Base-by-base conservation (phyloP, 2,329 filamentous ascomycete species). In the Xylaria sp. region DNA sequence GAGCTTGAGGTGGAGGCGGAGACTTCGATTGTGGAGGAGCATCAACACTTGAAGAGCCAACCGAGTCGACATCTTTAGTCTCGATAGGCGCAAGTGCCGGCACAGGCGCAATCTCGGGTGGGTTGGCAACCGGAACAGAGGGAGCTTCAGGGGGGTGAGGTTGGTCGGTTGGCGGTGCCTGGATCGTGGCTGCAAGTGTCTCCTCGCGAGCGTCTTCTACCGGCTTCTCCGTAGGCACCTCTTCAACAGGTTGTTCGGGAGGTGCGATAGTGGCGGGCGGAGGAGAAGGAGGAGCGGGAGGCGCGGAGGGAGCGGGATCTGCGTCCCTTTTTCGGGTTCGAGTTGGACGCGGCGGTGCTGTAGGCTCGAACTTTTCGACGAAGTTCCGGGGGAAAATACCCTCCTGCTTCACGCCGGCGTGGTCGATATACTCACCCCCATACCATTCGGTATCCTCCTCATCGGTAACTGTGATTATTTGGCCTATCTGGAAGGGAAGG, bases 321-420 rank as follows among this genome's bases (percentile, higher is more conserved):
- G 74, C 60, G 37, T 90, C 87, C 74, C 87, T 90, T 80, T 90
- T 93, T 54, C 91, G 88, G 15, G 86, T 82, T 71, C 95, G 88
- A 65, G 86, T 85, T 60, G 95, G 95, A 61, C 95, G 88, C 62
- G 93, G 92, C 62, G 95, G 95, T 66, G 94, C 90, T 58, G 88
- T 90, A 37, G 95, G 95, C 76, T 98, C 94, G 78, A 92, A 96
- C 79, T 90, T 92, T 78, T 99, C 95, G 73, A 99, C 95, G 75
- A 99, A 99, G 79, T 98, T 99, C 75, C 90, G 90, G 53, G 93
- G 94, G 77, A 97, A 98, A 71, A 97, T 90, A 68, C 94, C 94
- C 73, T 93, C 88, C 74, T 88, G 86, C 77, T 89, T 92, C 65
- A 77, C 79, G 58, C 95, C 95, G 54, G 83, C 78, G 62, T 87